Evolutionary conservation across 2,329 filamentous ascomycete species (phyloP).

Genomic region (Ceratocystis albifundus): DNA sequence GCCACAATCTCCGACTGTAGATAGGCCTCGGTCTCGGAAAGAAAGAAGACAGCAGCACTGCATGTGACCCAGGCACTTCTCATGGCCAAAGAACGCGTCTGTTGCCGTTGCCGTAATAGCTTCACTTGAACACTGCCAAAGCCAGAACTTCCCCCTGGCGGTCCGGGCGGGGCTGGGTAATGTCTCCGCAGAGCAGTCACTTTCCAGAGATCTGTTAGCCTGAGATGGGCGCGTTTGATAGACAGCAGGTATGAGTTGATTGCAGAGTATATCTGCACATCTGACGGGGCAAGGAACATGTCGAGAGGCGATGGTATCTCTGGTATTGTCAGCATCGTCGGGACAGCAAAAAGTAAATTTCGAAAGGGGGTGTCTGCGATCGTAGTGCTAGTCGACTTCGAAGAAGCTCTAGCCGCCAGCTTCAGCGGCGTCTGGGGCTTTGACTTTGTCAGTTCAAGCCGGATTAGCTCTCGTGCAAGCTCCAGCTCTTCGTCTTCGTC

Average conservation of each 20-base stretch:
- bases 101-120: slow-evolving; percentile 52
- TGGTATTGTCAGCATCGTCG: slow-evolving; percentile 48
- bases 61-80: slow-evolving; percentile 82
- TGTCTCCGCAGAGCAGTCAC: slow-evolving; percentile 65
- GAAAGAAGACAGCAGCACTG: slow-evolving; percentile 75
- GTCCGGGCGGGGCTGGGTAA: slow-evolving; percentile 58
- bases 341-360: slow-evolving; percentile 61
- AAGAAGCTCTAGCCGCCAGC: slow-evolving; percentile 18
- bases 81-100: slow-evolving; percentile 53
- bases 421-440: slow-evolving; percentile 33
- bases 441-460: slow-evolving; percentile 50
- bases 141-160: slow-evolving; percentile 49
- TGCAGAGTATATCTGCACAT: slow-evolving; percentile 68
- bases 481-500: slow-evolving; percentile 78
- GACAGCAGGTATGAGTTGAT: slow-evolving; percentile 81
- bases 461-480: slow-evolving; percentile 64
- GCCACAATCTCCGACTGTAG: slow-evolving; percentile 82
- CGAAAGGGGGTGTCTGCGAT: slow-evolving; percentile 46
- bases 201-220: slow-evolving; percentile 77
- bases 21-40: slow-evolving; percentile 78
- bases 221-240: slow-evolving; percentile 73
- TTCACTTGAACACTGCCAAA: slow-evolving; percentile 49
- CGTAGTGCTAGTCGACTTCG: slow-evolving; percentile 29
- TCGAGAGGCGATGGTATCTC: slow-evolving; percentile 70
- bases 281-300: slow-evolving; percentile 66